A percentile compares a stretch with the other conserved stretches of the same genome.
Evolutionary conservation across 2,329 filamentous ascomycete genomes (phyloP).

Genomic region (Coniochaeta pulveracea): DNA sequence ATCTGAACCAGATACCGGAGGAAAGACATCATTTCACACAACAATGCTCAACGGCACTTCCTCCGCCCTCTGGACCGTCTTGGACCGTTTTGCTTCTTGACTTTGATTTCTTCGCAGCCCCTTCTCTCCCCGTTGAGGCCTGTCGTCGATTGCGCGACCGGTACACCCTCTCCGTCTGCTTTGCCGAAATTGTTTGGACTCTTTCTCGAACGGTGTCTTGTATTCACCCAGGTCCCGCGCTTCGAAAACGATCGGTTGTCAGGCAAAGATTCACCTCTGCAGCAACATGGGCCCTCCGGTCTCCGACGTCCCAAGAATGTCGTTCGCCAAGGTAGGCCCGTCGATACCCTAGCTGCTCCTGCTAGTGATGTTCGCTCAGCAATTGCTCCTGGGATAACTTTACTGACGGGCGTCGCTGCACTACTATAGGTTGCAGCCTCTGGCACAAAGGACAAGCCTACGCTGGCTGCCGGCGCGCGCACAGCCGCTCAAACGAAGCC

Average conservation of each 20-base stretch:
- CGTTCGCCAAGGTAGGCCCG: constrained; percentile 62
- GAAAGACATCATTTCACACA: constrained; percentile 28
- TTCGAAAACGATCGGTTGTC: too few species aligned
- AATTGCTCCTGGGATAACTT: too few species aligned
- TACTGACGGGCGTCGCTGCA: constrained; percentile 6
- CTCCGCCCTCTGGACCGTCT: constrained; percentile 37
- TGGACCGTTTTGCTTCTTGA: constrained; percentile 45
- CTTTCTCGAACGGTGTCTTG: too few species aligned
- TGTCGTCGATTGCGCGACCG: constrained; percentile 37
- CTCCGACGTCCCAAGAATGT: constrained; percentile 44
- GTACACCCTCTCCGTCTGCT: too few species aligned
- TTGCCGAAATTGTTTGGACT: too few species aligned
- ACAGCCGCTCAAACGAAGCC: too few species aligned
- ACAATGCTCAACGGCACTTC: constrained; percentile 45
- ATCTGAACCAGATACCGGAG: too few species aligned
- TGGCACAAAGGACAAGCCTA: constrained; percentile 23
- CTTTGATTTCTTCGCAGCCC: constrained; percentile 7
- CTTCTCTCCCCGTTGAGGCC: constrained; percentile 12
- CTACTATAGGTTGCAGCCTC: constrained; percentile 39
- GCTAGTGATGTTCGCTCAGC: too few species aligned
- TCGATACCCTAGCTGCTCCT: neutral
- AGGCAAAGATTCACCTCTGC: too few species aligned
- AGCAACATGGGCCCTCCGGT: constrained; percentile 28
- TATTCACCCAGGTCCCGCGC: constrained; percentile 3
- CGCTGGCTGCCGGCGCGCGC: constrained; percentile 5